These are phyloP conservation scores for Chaetomium tenue DNA, from an alignment of 495 filamentous ascomycete species.

Conservation along the genomic window DNA sequence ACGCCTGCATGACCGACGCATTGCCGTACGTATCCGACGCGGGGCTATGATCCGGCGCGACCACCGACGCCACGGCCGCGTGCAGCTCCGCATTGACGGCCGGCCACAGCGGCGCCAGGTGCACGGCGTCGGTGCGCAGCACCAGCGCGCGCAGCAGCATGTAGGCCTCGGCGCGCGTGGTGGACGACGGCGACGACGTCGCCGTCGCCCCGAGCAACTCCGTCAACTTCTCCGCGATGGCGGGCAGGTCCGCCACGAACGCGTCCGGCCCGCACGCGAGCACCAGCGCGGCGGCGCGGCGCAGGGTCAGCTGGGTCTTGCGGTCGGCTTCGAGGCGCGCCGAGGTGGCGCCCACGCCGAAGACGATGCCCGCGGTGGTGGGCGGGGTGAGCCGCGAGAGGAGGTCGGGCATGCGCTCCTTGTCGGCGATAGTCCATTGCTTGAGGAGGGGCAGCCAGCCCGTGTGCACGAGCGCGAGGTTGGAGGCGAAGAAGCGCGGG, in stretches of 20 bases:
- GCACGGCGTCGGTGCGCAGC: conserved; percentile 69
- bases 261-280: conserved; percentile 71
- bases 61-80: conserved; percentile 72
- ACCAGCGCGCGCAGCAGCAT: conserved; percentile 81
- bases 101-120: conserved; percentile 85
- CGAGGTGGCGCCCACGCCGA: conserved; percentile 92
- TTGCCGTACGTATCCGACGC: conserved; percentile 70
- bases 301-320: conserved; percentile 86
- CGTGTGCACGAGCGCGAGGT: conserved; percentile 60
- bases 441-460: conserved; percentile 81
- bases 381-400: conserved; percentile 75
- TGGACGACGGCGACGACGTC: conserved; percentile 87
- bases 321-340: conserved; percentile 93
- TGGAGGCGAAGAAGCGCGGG: conserved; percentile 71
- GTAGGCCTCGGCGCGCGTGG: conserved; percentile 82
- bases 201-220: conserved; percentile 84
- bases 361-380: conserved; percentile 94
- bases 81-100: conserved; percentile 84
- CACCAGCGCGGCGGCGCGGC: conserved; percentile 73
- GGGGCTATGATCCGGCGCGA: conserved; percentile 60
- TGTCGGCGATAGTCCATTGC: conserved; percentile 80
- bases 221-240: conserved; percentile 76
- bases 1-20: conserved; percentile 76
- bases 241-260: conserved; percentile 70
- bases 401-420: conserved; percentile 81